phyloP scores from a whole-genome alignment of 805 yeast species.

The Clavispora vitiphila region DNA sequence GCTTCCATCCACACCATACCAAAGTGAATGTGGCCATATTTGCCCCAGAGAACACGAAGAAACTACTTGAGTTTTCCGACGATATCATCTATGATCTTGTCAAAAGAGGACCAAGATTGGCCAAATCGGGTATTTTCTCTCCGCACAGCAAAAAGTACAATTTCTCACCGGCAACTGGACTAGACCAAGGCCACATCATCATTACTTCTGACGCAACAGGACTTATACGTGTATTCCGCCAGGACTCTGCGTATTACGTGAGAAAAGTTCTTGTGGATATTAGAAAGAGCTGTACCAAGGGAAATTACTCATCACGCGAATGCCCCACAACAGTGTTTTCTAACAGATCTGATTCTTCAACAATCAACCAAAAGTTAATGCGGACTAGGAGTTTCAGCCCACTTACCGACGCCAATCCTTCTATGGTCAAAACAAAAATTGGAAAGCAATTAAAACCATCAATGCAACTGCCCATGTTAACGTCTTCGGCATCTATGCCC shows the following conservation, averaged over 20 bases:
- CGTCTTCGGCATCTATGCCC: not conserved
- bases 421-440: not conserved
- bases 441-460: not conserved
- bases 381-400: constrained; percentile 1
- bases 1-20: constrained; percentile 73
- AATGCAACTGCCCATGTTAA: not conserved
- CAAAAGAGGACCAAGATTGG: constrained; percentile 17
- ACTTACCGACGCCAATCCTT: not conserved
- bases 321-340: not conserved
- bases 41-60: constrained; percentile 69
- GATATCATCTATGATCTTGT: constrained; percentile 71
- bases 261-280: constrained; percentile 22
- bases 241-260: constrained; percentile 58
- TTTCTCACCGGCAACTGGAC: constrained; percentile 2
- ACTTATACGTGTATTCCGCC: constrained; percentile 68
- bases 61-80: constrained; percentile 63
- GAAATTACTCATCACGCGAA: constrained; percentile 1
- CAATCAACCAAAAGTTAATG: not conserved
- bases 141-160: constrained; percentile 1
- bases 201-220: constrained; percentile 78
- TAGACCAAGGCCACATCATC: constrained; percentile 46
- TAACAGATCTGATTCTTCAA: not conserved
- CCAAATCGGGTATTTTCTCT: constrained; percentile 4
- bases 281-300: constrained; percentile 3
- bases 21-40: constrained; percentile 71